Conservation (phyloP, 352 stramenopile species). For the Phytopythium chamaehyphon region DNA sequence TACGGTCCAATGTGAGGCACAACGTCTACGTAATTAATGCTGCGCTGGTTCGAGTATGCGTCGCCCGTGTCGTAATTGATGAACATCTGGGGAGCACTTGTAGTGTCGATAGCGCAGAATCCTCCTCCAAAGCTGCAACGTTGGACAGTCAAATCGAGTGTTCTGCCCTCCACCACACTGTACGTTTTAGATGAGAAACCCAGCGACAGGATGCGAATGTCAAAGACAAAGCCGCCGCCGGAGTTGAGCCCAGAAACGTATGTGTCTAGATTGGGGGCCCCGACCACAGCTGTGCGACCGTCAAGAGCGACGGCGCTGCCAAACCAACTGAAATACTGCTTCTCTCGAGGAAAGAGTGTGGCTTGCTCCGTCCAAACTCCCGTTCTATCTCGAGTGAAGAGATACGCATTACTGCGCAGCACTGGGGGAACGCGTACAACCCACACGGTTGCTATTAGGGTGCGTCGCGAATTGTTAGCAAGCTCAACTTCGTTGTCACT, state of each 20-base stretch:
- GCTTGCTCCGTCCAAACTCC: slow-evolving; percentile 88
- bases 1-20: slow-evolving; percentile 52
- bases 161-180: slow-evolving; percentile 85
- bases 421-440: slow-evolving; percentile 47
- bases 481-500: background rate
- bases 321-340: slow-evolving; percentile 90
- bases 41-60: slow-evolving; percentile 54
- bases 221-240: slow-evolving; percentile 90
- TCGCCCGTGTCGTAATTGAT: slow-evolving; percentile 76
- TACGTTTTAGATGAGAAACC: slow-evolving; percentile 67
- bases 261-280: slow-evolving; percentile 91
- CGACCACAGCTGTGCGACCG: slow-evolving; percentile 83
- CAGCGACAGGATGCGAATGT: slow-evolving; percentile 89
- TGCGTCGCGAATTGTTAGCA: slow-evolving; percentile 10
- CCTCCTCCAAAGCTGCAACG: slow-evolving; percentile 43
- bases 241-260: slow-evolving; percentile 88
- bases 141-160: slow-evolving; percentile 68
- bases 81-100: slow-evolving; percentile 39
- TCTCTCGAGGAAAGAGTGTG: slow-evolving; percentile 87
- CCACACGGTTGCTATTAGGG: slow-evolving; percentile 22
- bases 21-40: slow-evolving; percentile 40
- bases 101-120: slow-evolving; percentile 65
- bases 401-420: slow-evolving; percentile 57
- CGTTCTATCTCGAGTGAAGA: slow-evolving; percentile 48
- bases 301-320: slow-evolving; percentile 80